Base-by-base conservation (phyloP, 495 filamentous ascomycete species). In the Trichoderma gamsii region DNA sequence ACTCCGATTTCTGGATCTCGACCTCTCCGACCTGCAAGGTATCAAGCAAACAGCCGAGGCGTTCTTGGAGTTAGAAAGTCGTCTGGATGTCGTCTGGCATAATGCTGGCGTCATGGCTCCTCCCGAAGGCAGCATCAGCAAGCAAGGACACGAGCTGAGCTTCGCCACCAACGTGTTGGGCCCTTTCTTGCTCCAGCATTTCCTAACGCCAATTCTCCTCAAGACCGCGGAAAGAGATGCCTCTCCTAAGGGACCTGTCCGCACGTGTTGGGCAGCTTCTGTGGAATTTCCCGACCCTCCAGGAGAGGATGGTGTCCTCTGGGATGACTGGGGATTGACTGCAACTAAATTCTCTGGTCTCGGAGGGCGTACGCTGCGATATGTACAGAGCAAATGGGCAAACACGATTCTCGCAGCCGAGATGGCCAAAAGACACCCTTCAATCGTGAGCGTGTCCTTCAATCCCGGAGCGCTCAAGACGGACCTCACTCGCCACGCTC, bases 391-490 rank as follows among this genome's bases (percentile, higher is more conserved):
- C 15, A 81, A 83, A 66, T 72, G 72, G 0, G 79, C 73, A 12
- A 79, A 77, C 51, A 75, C 74, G 68, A 74, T 81, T 51, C 69
- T 82, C 1, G 69, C 73, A 2, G 63, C 68, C 23, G 79, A 81
- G 68, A 63, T 75, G 23, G 76, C 73, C 9, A 70, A 71, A n/a
- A 69, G 73, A 18, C 70, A 70, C 38, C 72, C 72, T 3, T 23
- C 27, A 3, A 74, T 82, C 59, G 66, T 83, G 44, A 80, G 76
- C 69, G 74, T 82, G 9, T 67, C 72, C 29, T 72, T 74, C 68
- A 82, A 83, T 64, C 80, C 80, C 0, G 82, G 81, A 9, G 77
- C 75, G 15, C 71, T 78, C 32, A 71, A 70, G 41, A 77, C 78
- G 0, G 68, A 72, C 15, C 71, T 78, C 52, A 75, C 75, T 51